phyloP scores from a whole-genome alignment of 1,284 basidiomycete species.

The Ceratobasidium papillatum region DNA sequence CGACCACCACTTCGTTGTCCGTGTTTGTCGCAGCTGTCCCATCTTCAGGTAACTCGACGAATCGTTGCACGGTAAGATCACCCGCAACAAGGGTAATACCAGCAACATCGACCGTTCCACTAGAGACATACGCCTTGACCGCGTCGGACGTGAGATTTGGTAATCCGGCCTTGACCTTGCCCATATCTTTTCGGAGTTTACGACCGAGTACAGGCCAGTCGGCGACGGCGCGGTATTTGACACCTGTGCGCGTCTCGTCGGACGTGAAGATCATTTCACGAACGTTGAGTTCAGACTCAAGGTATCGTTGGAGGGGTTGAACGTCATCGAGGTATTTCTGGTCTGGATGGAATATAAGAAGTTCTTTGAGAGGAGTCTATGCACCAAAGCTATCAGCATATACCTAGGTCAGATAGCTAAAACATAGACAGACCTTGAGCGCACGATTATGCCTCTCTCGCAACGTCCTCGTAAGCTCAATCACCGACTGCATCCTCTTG shows the following conservation, averaged over 20 bases:
- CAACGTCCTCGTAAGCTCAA: constrained; percentile 89
- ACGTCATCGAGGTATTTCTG: constrained; percentile 87
- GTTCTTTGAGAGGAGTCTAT: constrained; percentile 91
- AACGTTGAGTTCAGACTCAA: constrained; percentile 96
- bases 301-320: constrained; percentile 85
- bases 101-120: constrained; percentile 84
- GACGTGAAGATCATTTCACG: constrained; percentile 89
- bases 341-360: constrained; percentile 94
- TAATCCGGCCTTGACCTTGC: constrained; percentile 88
- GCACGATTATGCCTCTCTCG: constrained; percentile 89
- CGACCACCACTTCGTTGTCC: constrained; percentile 93
- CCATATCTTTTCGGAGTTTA: constrained; percentile 94
- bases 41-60: constrained; percentile 80
- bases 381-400: neutral
- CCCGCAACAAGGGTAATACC: constrained; percentile 91
- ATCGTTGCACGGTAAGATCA: constrained; percentile 90
- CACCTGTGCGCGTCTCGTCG: constrained; percentile 86
- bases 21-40: constrained; percentile 85
- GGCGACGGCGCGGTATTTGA: constrained; percentile 90
- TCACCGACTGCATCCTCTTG: constrained; percentile 92
- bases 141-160: constrained; percentile 83
- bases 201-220: constrained; percentile 96
- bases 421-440: constrained; percentile 73
- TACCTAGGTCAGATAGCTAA: neutral
- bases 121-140: constrained; percentile 80